Conservation (phyloP, 139 green algal genomes). For the Penium margaritaceum region DNA sequence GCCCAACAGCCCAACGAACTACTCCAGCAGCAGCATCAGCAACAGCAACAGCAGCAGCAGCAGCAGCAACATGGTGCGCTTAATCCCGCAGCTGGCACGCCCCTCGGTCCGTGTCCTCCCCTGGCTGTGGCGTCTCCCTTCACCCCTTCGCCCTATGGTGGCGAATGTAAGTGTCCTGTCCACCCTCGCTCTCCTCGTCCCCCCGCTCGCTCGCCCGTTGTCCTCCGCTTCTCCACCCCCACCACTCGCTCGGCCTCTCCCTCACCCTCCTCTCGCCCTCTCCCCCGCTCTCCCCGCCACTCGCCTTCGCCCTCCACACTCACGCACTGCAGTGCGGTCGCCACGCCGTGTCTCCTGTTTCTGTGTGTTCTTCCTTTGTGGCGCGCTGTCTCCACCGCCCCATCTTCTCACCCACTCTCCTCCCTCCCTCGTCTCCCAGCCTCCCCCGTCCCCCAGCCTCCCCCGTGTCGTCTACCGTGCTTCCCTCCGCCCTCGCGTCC, state of each 20-base stretch:
- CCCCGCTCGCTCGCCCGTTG: background rate
- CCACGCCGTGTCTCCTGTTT: no score
- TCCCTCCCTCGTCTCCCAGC: no score
- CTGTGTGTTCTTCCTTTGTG: no score
- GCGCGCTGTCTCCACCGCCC: no score
- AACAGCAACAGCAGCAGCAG: background rate
- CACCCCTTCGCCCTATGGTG: background rate
- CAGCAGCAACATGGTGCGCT: conserved; percentile 2
- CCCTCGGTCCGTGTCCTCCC: background rate
- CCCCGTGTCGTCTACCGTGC: no score
- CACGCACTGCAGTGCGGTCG: no score
- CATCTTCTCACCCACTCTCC: no score
- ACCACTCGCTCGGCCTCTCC: background rate
- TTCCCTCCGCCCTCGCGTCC: no score
- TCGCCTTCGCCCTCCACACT: no score
- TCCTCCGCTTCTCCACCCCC: background rate
- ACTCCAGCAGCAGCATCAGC: no score
- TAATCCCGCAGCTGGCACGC: background rate
- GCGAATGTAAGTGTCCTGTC: background rate
- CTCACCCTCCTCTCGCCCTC: background rate
- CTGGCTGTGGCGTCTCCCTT: background rate
- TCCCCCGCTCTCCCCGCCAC: background rate
- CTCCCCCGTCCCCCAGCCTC: no score
- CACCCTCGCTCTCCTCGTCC: background rate
- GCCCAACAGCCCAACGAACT: no score